Conservation (phyloP, 1,139 yeast genomes). For the Suhomyces kunorum region DNA sequence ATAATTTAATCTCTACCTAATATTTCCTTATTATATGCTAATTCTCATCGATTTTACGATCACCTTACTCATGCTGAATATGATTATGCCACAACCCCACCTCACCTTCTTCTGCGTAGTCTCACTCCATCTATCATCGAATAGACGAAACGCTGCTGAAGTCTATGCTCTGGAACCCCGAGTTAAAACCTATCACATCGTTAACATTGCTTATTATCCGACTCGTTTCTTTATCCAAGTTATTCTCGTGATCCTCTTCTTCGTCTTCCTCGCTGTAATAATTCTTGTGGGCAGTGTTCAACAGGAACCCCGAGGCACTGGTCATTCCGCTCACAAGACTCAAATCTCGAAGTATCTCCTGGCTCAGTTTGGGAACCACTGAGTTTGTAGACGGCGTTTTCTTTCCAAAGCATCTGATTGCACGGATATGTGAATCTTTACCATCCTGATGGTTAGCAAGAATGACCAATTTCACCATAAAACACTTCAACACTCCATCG, state of each 20-base stretch:
- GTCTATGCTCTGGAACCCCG: conserved; percentile 45
- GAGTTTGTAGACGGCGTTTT: conserved; percentile 22
- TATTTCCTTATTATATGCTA: too few species aligned
- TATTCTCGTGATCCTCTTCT: conserved; percentile 14
- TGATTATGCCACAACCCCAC: too few species aligned
- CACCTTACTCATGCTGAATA: too few species aligned
- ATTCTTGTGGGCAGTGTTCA: conserved; percentile 23
- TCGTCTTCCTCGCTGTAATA: conserved; percentile 14
- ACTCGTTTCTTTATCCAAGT: conserved; percentile 24
- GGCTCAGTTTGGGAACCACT: conserved; percentile 2
- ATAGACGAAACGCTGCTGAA: conserved; percentile 44
- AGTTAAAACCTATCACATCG: conserved; percentile 45
- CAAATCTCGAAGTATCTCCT: conserved; percentile 32
- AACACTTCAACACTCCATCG: conserved; percentile 68
- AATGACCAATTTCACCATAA: conserved; percentile 67
- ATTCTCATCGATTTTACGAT: too few species aligned
- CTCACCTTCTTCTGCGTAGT: too few species aligned
- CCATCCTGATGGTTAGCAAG: conserved; percentile 92
- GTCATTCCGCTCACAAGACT: conserved; percentile 25
- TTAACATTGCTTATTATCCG: conserved; percentile 38
- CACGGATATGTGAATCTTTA: conserved; percentile 88
- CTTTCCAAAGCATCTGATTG: conserved; percentile 57
- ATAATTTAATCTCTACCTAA: too few species aligned
- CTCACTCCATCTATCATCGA: too few species aligned
- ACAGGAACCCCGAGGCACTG: conserved; percentile 32